A percentile compares a stretch with the other conserved stretches of the same genome.
Evolutionary conservation across 2,329 filamentous ascomycete genomes (phyloP).

Genomic region (Periconia macrospinosa): DNA sequence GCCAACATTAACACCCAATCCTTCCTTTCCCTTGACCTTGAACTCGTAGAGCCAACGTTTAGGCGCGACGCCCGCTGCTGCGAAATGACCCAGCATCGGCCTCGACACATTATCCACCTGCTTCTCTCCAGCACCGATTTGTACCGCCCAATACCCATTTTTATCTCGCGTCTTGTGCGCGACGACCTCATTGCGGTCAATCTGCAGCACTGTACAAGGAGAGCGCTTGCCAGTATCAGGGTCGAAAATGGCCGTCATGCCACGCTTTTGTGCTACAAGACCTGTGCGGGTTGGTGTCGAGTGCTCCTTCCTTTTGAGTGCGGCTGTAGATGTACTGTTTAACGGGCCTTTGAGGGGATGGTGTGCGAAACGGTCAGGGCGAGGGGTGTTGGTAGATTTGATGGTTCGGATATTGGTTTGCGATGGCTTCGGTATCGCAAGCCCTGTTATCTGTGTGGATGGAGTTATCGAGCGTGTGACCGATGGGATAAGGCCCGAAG

Average conservation of each 20-base stretch:
- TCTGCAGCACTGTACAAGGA: slow-evolving; percentile 88
- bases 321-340: slow-evolving; percentile 59
- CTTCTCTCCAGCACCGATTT: slow-evolving; percentile 78
- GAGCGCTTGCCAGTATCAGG: slow-evolving; percentile 72
- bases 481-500: slow-evolving; percentile 31
- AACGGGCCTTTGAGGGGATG: slow-evolving; percentile 55
- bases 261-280: slow-evolving; percentile 85
- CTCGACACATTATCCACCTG: slow-evolving; percentile 76
- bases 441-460: slow-evolving; percentile 7
- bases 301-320: slow-evolving; percentile 59
- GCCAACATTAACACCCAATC: slow-evolving; percentile 74
- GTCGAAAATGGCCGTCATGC: slow-evolving; percentile 91
- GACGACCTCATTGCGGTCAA: slow-evolving; percentile 89
- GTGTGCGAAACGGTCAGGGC: slow-evolving; percentile 57
- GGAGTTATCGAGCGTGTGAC: slow-evolving; percentile 15
- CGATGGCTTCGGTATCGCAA: slow-evolving; percentile 19
- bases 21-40: slow-evolving; percentile 72
- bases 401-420: slow-evolving; percentile 46
- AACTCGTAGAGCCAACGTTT: slow-evolving; percentile 88
- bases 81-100: slow-evolving; percentile 85
- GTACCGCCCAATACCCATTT: slow-evolving; percentile 93
- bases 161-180: slow-evolving; percentile 77
- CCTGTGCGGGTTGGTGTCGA: slow-evolving; percentile 72
- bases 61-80: slow-evolving; percentile 76
- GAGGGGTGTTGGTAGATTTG: slow-evolving; percentile 58